Percentiles rank a stretch among this genome's conserved stretches.
phyloP scores from a whole-genome alignment of 441 rosid species.

The Mallotus repandus region DNA sequence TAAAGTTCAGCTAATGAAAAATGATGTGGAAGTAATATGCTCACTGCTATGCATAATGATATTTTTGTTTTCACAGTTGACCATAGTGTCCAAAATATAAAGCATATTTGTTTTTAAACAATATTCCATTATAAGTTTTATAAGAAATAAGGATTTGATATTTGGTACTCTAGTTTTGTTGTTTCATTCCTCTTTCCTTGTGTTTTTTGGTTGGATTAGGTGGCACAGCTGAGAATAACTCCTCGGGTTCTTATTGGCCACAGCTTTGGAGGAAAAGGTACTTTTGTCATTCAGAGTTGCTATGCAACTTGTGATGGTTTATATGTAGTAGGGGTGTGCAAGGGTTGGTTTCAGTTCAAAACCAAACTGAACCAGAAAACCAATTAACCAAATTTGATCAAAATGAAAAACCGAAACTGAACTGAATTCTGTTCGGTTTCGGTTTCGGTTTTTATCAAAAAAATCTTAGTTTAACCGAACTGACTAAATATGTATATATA shows the following conservation, averaged over 20 bases:
- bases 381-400: no score
- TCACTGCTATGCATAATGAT: not conserved
- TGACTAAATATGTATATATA: no score
- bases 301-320: conserved; percentile 13
- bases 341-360: no score
- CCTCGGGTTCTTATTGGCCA: conserved; percentile 93
- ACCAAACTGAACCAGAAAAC: no score
- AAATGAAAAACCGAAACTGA: no score
- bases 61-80: not conserved
- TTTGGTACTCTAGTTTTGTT: not conserved
- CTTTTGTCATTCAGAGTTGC: conserved; percentile 9
- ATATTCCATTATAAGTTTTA: not conserved
- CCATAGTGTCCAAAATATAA: not conserved
- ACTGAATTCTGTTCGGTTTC: no score
- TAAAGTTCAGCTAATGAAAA: not conserved
- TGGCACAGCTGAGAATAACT: conserved; percentile 71
- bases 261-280: conserved; percentile 99
- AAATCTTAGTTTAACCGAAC: no score
- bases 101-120: not conserved
- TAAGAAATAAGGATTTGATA: not conserved
- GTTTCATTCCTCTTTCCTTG: not conserved
- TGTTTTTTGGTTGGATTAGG: conserved; percentile 38
- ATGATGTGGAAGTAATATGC: not conserved
- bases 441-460: no score
- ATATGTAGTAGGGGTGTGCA: not conserved